Conservation (phyloP, 805 yeast species). For the Zygoascus bituminiphila region DNA sequence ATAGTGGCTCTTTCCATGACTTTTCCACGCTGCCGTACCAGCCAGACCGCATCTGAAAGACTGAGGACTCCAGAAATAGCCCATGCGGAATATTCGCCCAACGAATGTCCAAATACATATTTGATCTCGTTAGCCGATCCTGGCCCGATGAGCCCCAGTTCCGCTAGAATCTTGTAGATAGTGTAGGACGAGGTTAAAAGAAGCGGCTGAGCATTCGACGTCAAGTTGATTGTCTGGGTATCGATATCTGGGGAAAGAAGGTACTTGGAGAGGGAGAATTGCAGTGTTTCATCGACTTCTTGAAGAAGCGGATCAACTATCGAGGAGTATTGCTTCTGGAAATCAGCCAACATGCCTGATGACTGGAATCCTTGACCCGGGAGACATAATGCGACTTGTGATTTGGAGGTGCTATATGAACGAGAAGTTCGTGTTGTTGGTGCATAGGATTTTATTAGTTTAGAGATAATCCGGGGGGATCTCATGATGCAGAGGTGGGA, state of each 20-base stretch:
- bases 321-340: conserved; percentile 18
- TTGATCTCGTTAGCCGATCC: conserved; percentile 12
- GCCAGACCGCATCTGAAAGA: conserved; percentile 31
- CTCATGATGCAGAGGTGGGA: neutral
- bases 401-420: too few species aligned
- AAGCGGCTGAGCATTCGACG: conserved; percentile 49
- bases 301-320: conserved; percentile 23
- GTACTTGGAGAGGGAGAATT: conserved; percentile 13
- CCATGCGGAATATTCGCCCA: conserved; percentile 44
- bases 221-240: conserved; percentile 22
- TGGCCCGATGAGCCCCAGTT: conserved; percentile 11
- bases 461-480: too few species aligned
- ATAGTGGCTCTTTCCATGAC: conserved; percentile 36
- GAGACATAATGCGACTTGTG: conserved; percentile 13
- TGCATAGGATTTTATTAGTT: too few species aligned
- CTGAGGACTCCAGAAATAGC: conserved; percentile 32
- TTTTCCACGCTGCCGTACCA: conserved; percentile 39
- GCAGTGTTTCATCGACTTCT: conserved; percentile 23
- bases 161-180: conserved; percentile 23
- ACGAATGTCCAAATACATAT: conserved; percentile 40
- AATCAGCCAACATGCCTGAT: conserved; percentile 24
- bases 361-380: conserved; percentile 33
- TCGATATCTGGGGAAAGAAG: conserved; percentile 9
- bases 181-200: conserved; percentile 37
- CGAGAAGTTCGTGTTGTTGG: too few species aligned